Conservation (phyloP, 2,329 filamentous ascomycete species). For the Phaeosphaeria sp. region DNA sequence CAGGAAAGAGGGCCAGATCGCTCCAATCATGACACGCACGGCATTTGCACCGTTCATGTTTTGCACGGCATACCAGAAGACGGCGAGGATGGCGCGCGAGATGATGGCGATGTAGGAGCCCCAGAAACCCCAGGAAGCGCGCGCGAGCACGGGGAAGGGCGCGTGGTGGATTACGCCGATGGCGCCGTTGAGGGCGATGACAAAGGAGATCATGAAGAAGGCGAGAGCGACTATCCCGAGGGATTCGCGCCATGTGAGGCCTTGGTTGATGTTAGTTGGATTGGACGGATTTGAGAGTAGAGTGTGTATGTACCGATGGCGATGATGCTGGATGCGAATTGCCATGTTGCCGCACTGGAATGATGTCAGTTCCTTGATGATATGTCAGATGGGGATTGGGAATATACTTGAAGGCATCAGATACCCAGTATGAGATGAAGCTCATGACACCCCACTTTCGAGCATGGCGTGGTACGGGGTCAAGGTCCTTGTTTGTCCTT, state of each 20-base stretch:
- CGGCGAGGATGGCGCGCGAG: conserved; percentile 60
- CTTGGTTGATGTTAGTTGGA: conserved; percentile 29
- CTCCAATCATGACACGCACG: conserved; percentile 59
- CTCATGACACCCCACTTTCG: conserved; percentile 57
- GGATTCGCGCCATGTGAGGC: conserved; percentile 63
- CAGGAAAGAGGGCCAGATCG: conserved; percentile 66
- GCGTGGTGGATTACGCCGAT: conserved; percentile 56
- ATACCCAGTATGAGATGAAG: conserved; percentile 61
- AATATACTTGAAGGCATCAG: conserved; percentile 57
- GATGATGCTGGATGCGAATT: conserved; percentile 52
- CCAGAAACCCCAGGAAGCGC: conserved; percentile 65
- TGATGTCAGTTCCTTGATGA: too few species aligned
- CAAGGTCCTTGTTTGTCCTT: conserved; percentile 58
- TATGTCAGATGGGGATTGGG: neutral
- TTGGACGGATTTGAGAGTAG: too few species aligned
- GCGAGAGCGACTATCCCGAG: conserved; percentile 60
- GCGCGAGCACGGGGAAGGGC: conserved; percentile 63
- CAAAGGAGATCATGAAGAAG: conserved; percentile 62
- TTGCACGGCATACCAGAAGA: conserved; percentile 72
- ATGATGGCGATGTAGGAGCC: conserved; percentile 63
- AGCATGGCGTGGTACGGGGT: conserved; percentile 53
- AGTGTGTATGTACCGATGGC: conserved; percentile 37
- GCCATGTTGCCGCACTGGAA: conserved; percentile 58
- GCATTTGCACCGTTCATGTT: conserved; percentile 67
- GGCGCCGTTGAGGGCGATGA: conserved; percentile 68